Percentiles rank a stretch among this genome's conserved stretches.
Conservation (phyloP, 306 rosid species). For the Albizia julibrissin region DNA sequence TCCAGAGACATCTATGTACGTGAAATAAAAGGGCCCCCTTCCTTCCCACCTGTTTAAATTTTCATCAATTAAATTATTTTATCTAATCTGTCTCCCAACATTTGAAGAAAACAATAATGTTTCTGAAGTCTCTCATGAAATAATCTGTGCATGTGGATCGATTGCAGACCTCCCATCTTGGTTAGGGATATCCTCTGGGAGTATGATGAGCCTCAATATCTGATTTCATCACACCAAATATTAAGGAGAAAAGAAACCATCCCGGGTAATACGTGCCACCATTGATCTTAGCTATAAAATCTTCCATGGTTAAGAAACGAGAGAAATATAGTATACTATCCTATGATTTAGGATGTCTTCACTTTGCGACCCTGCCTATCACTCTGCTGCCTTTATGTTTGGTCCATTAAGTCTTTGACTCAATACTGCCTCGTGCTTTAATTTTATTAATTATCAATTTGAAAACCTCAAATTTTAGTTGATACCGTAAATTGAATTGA, state of each 20-base stretch:
- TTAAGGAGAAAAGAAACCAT: conserved; percentile 69
- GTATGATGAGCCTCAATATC: conserved; percentile 70
- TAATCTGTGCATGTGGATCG: conserved; percentile 38
- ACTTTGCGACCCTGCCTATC: neutral
- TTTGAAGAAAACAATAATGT: neutral
- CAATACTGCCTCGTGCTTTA: neutral
- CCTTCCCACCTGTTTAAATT: neutral
- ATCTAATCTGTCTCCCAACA: neutral
- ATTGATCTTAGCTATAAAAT: conserved; percentile 12
- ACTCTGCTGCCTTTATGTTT: neutral
- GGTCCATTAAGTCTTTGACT: neutral
- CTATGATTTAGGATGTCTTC: neutral
- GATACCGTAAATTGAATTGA: neutral
- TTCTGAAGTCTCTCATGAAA: neutral
- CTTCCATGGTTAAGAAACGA: conserved; percentile 3
- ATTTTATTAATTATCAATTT: neutral
- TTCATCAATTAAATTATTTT: conserved; percentile 8
- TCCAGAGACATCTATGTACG: conserved; percentile 86
- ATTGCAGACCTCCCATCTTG: conserved; percentile 91
- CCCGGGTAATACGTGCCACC: conserved; percentile 55
- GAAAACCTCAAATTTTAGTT: neutral
- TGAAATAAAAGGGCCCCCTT: conserved; percentile 27
- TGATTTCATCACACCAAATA: conserved; percentile 63
- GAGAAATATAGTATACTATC: conserved; percentile 7
- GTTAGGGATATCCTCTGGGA: conserved; percentile 91